These are phyloP conservation scores for Pythium insidiosum DNA, from an alignment of 352 stramenopile species.

Conservation along the genomic window DNA sequence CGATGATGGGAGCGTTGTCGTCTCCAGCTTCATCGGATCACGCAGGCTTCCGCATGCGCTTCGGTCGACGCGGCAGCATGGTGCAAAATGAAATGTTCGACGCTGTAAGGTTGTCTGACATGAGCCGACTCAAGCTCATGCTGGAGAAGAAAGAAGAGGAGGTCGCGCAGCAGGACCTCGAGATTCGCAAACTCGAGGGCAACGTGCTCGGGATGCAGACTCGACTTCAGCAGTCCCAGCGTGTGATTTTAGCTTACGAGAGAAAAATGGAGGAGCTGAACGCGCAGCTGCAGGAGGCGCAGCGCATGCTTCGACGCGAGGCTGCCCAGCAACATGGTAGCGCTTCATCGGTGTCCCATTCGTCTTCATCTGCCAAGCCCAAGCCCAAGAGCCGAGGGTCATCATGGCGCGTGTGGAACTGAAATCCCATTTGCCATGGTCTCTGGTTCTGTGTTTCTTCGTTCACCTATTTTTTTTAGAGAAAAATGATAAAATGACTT, in stretches of 20 bases:
- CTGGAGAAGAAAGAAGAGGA: constrained; percentile 68
- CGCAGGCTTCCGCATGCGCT: constrained; percentile 69
- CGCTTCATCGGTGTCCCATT: too few relatives aligned
- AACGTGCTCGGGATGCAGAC: constrained; percentile 63
- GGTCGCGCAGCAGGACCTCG: constrained; percentile 42
- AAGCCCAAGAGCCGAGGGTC: too few relatives aligned
- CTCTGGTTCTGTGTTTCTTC: too few relatives aligned
- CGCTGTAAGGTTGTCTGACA: constrained; percentile 61
- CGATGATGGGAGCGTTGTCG: constrained; percentile 2
- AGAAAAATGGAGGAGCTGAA: constrained; percentile 71
- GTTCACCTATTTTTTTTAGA: too few relatives aligned
- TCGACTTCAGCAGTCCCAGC: constrained; percentile 51
- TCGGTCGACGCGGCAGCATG: constrained; percentile 47
- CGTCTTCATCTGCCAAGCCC: too few relatives aligned
- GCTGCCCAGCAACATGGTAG: too few relatives aligned
- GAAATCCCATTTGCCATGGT: too few relatives aligned
- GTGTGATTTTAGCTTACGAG: constrained; percentile 60
- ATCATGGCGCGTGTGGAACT: too few relatives aligned
- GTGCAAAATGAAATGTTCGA: constrained; percentile 83
- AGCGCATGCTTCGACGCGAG: too few relatives aligned
- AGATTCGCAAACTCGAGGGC: constrained; percentile 60
- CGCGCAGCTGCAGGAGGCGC: constrained; percentile 35
- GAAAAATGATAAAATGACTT: too few relatives aligned
- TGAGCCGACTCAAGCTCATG: constrained; percentile 58
- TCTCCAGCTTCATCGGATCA: constrained; percentile 32